These are phyloP conservation scores for Trypanosoma avium DNA, from an alignment of 208 protist genomes.

Conservation along the genomic window DNA sequence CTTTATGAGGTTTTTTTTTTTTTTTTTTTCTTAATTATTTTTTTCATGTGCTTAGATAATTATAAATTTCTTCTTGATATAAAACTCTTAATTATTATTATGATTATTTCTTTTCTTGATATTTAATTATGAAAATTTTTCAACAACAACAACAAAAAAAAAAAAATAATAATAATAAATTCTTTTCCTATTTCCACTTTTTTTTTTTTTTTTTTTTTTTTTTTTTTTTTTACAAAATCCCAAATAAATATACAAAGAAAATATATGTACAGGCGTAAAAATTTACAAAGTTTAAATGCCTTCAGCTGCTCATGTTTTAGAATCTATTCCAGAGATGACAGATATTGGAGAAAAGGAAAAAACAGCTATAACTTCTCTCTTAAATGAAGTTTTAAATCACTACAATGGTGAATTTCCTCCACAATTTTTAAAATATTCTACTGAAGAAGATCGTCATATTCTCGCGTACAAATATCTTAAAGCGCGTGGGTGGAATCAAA, in stretches of 20 bases:
- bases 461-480: constrained; percentile 72
- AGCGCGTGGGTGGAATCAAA: constrained; percentile 56
- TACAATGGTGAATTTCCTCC: constrained; percentile 32
- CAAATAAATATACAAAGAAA: background rate
- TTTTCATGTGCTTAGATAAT: too few species aligned
- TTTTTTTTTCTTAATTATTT: too few species aligned
- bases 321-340: constrained; percentile 53
- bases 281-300: constrained; percentile 31
- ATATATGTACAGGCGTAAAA: background rate
- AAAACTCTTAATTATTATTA: too few species aligned
- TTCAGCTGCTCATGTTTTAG: constrained; percentile 37
- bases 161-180: background rate
- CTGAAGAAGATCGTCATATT: constrained; percentile 28
- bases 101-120: too few species aligned
- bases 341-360: constrained; percentile 32
- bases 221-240: constrained; percentile 17
- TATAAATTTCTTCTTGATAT: too few species aligned
- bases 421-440: constrained; percentile 36
- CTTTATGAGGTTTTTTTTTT: too few species aligned
- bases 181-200: background rate
- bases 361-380: constrained; percentile 33
- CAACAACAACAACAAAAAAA: background rate
- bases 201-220: constrained; percentile 3
- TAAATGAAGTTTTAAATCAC: constrained; percentile 25
- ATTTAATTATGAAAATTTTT: background rate